A percentile compares a stretch with the other conserved stretches of the same genome.
Conservation (phyloP, 768 basidiomycete species). For the Austroboletus eburneus region DNA sequence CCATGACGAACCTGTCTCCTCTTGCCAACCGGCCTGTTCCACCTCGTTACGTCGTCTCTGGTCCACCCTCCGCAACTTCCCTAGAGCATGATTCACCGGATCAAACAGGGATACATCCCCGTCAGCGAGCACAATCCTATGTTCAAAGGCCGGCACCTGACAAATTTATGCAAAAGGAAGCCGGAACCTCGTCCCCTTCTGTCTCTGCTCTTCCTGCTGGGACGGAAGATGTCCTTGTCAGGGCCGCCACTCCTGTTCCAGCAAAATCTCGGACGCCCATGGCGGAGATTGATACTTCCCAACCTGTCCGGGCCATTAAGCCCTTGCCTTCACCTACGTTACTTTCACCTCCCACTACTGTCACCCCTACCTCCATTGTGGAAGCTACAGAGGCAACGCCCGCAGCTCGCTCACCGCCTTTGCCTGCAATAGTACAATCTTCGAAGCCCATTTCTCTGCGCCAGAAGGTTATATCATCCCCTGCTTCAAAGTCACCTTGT, state of each 20-base stretch:
- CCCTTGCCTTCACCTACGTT: slow-evolving; percentile 3
- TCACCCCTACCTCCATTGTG: slow-evolving; percentile 1
- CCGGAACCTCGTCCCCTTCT: not conserved
- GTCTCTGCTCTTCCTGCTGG: slow-evolving; percentile 6
- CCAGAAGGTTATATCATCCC: slow-evolving; percentile 11
- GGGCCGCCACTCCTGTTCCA: slow-evolving; percentile 1
- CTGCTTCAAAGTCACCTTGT: slow-evolving; percentile 13
- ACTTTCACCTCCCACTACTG: slow-evolving; percentile 3
- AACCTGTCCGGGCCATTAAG: slow-evolving; percentile 1
- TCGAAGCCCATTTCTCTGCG: slow-evolving; percentile 1
- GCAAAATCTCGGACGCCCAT: slow-evolving; percentile 2
- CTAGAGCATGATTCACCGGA: slow-evolving; percentile 29
- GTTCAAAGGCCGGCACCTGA: slow-evolving; percentile 18
- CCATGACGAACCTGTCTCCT: slow-evolving; percentile 41
- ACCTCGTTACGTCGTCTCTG: slow-evolving; percentile 48
- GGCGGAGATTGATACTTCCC: slow-evolving; percentile 7
- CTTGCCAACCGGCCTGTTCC: slow-evolving; percentile 58
- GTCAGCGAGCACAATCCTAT: slow-evolving; percentile 27
- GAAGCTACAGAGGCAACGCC: slow-evolving; percentile 1
- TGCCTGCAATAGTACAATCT: no score
- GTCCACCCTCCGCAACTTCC: slow-evolving; percentile 44
- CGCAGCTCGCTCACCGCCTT: no score
- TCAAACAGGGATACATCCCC: slow-evolving; percentile 14
- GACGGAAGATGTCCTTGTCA: slow-evolving; percentile 1
- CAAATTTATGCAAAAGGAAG: slow-evolving; percentile 13